Evolutionary conservation across 495 filamentous ascomycete species (phyloP).

Genomic region (Aspergillus saccharolyticus): DNA sequence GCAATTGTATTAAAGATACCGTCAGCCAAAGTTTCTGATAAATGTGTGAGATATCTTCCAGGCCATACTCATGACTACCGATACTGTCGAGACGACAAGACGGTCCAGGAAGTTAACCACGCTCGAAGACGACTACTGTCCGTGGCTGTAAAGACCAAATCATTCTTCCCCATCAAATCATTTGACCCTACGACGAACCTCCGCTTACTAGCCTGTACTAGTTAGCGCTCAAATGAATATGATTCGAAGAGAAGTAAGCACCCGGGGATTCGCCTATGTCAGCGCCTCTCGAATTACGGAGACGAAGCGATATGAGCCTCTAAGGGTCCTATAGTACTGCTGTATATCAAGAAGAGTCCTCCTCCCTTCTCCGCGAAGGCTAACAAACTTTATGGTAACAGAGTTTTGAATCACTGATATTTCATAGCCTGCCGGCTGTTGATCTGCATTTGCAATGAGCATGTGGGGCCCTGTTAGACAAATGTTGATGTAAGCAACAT

Average conservation of each 20-base stretch:
- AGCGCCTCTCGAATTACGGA: too few species aligned
- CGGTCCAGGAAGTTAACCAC: background rate
- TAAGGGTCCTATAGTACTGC: too few species aligned
- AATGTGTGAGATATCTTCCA: background rate
- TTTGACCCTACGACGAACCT: background rate
- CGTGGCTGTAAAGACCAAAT: background rate
- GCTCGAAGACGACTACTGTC: background rate
- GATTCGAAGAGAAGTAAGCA: background rate
- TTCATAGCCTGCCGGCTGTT: too few species aligned
- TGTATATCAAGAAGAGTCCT: too few species aligned
- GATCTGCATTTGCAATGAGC: too few species aligned
- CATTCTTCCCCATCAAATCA: background rate
- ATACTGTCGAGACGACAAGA: background rate
- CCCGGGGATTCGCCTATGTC: too few species aligned
- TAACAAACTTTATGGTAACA: too few species aligned
- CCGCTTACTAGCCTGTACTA: background rate
- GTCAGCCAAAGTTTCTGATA: background rate
- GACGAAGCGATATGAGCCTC: too few species aligned
- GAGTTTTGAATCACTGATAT: too few species aligned
- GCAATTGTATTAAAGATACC: background rate
- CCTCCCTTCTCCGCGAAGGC: too few species aligned
- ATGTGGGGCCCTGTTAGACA: too few species aligned
- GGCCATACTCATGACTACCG: background rate
- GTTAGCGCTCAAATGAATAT: background rate
- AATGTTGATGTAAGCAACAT: too few species aligned